phyloP scores from a whole-genome alignment of 2,329 filamentous ascomycete species.

The Penicillium sp. region DNA sequence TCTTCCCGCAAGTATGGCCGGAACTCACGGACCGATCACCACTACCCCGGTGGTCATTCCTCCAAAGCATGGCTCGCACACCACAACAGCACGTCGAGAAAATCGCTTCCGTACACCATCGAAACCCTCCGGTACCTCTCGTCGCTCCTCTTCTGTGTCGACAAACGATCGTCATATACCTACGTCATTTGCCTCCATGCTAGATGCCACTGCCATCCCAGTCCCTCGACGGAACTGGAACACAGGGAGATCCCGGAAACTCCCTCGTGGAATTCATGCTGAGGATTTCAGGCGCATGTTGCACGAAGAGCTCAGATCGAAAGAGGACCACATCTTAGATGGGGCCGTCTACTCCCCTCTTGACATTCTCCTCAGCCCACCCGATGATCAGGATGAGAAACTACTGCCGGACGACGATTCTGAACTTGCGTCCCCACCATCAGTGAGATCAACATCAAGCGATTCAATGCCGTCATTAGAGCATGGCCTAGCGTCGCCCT shows the following conservation, averaged over 20 bases:
- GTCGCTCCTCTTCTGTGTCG: slow-evolving; percentile 28
- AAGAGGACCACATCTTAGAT: slow-evolving; percentile 45
- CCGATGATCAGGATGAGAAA: slow-evolving; percentile 47
- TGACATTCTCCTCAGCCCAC: slow-evolving; percentile 55
- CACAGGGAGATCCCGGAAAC: slow-evolving; percentile 38
- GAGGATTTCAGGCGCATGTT: slow-evolving; percentile 55
- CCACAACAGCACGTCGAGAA: slow-evolving; percentile 20
- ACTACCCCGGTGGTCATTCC: slow-evolving; percentile 38
- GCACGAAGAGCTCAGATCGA: slow-evolving; percentile 50
- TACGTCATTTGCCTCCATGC: slow-evolving; percentile 54
- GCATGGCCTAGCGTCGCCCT: slow-evolving; percentile 49
- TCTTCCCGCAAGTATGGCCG: slow-evolving; percentile 13
- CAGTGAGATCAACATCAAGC: slow-evolving; percentile 52
- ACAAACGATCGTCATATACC: slow-evolving; percentile 46
- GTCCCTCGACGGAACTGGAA: slow-evolving; percentile 45
- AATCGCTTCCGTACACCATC: slow-evolving; percentile 20
- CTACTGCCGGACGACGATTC: slow-evolving; percentile 40
- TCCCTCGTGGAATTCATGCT: slow-evolving; percentile 42
- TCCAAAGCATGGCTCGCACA: slow-evolving; percentile 30
- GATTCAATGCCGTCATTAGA: slow-evolving; percentile 57
- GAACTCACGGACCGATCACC: slow-evolving; percentile 17
- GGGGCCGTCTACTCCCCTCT: slow-evolving; percentile 47
- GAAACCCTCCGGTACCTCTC: slow-evolving; percentile 20
- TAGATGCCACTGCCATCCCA: slow-evolving; percentile 59
- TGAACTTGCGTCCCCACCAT: slow-evolving; percentile 44